Evolutionary conservation across 495 filamentous ascomycete species (phyloP), one percentile per base, ranked within the genome.

Genomic region (Letharia lupina): DNA sequence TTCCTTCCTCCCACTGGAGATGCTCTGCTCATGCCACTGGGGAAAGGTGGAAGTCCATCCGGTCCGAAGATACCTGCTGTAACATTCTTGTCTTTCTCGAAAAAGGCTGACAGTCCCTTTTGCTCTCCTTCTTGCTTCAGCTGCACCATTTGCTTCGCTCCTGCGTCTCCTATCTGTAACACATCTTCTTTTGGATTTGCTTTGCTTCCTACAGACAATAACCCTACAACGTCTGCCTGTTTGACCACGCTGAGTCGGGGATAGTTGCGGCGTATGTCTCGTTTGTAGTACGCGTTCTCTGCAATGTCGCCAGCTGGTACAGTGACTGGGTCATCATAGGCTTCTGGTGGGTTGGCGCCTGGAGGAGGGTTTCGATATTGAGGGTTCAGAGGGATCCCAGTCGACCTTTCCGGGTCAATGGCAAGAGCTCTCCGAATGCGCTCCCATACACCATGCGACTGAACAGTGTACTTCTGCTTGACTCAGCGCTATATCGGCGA

Each of bases 201-300:
- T 65, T 86, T 86, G 76, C 87, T 96, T 42, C 95, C 94, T 16
- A 98, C 89, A 33, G 82, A 88, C 67, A 98, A 81, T 67, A 98
- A 84, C 7, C 86, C 87, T 31, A 93, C 93, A 35, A 90, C 87
- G 79, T 98, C 89, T 23, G 83, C 86, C 79, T 96, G 94, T 58
- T 78, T 87, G 62, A 98, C 85, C 42, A 89, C 84, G 70, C 88
- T 91, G 57, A 89, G 81, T 64, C 81, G 82, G n/a, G 95, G 89
- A 79, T 98, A 98, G 72, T 81, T 84, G 71, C 95, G 86, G 60
- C 94, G 89, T 62, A 80, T 77, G 71, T 98, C 94, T 64, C 94
- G 91, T 80, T 95, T 95, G 90, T 91, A 98, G 84, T 98, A 98
- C 48, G 94, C 85, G 77, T 98, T 98, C 73, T 96, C 94, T 70